Base-by-base conservation (phyloP, 495 filamentous ascomycete species). In the Halenospora varia region DNA sequence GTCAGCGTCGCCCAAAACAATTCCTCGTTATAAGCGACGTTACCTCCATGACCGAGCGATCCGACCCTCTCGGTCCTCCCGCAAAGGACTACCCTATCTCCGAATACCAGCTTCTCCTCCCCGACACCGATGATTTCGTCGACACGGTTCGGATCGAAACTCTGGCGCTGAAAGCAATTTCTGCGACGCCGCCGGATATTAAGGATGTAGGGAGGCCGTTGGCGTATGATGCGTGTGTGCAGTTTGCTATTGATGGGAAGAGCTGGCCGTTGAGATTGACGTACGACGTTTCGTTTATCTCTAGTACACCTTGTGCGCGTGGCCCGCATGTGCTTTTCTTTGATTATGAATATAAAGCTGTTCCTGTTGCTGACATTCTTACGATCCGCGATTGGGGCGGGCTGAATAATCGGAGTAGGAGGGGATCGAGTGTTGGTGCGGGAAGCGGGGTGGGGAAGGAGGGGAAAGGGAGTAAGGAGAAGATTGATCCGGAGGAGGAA, bases 281-380 rank as follows among this genome's bases (percentile, higher is more conserved):
- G 22, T 86, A 81, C 59, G 80, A 90, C 66, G 85, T 88, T 20
- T 76, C 76, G 35, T 90, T 88, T 63, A 77, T 90, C 57, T 66
- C 71, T 29, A 83, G 85, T 1, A 86, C 79, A 71, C 83, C 87
- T 17, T 90, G 87, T 67, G 71, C 76, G n/a, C 75, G 80, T 44
- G 87, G 87, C 2, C 87, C 85, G 24, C 87, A 90, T 56, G 77
- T 82, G 17, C 72, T 90, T 26, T 88, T 87, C 61, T 86, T 78
- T 62, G 85, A 88, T 59, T 89, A 88, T 63, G 70, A 73, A 1
- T 82, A 81, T 64, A 71, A 73, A 51, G 62, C 67, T 15, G 76
- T 84, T 23, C 74, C 75, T 46, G 81, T 77, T 0, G 83, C 86
- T 59, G 76, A 82, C 48, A 70, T 90, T 3, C 76, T 87, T 9